These are phyloP conservation scores for Xylariaceae sp. DNA, from an alignment of 2,329 filamentous ascomycete species.

Conservation along the genomic window DNA sequence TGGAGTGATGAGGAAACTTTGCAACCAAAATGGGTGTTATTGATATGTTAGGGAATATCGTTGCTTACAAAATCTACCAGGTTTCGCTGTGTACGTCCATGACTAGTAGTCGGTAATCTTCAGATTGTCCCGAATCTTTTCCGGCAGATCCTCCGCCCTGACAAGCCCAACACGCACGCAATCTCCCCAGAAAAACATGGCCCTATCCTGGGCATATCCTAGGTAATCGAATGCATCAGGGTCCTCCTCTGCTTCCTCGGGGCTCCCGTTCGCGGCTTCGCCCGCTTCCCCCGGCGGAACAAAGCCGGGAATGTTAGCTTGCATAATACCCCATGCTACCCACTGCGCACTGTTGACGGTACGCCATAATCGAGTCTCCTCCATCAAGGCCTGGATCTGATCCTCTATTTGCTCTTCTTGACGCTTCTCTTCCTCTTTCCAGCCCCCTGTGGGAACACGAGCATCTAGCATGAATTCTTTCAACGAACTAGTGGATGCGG, in stretches of 20 bases:
- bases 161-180: conserved; percentile 74
- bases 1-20: no score
- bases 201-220: conserved; percentile 83
- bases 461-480: conserved; percentile 80
- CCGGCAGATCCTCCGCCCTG: conserved; percentile 71
- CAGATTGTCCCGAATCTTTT: conserved; percentile 58
- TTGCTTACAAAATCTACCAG: no score
- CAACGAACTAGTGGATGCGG: conserved; percentile 49
- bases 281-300: conserved; percentile 43
- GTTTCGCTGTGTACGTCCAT: no score
- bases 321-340: conserved; percentile 95
- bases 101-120: conserved; percentile 66
- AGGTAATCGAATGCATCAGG: conserved; percentile 85
- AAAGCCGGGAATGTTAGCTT: conserved; percentile 80
- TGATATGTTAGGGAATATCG: background rate
- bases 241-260: conserved; percentile 45
- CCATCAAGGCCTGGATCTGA: conserved; percentile 67
- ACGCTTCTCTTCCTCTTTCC: conserved; percentile 60
- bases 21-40: no score
- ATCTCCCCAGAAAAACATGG: conserved; percentile 94
- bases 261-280: conserved; percentile 9
- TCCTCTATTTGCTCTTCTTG: conserved; percentile 64
- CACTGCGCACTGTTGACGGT: conserved; percentile 84
- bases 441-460: conserved; percentile 54
- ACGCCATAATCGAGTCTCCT: conserved; percentile 82